Evolutionary conservation across 495 filamentous ascomycete species (phyloP), one percentile per base, ranked within the genome.

Genomic region (Hypoxylon perforatum): DNA sequence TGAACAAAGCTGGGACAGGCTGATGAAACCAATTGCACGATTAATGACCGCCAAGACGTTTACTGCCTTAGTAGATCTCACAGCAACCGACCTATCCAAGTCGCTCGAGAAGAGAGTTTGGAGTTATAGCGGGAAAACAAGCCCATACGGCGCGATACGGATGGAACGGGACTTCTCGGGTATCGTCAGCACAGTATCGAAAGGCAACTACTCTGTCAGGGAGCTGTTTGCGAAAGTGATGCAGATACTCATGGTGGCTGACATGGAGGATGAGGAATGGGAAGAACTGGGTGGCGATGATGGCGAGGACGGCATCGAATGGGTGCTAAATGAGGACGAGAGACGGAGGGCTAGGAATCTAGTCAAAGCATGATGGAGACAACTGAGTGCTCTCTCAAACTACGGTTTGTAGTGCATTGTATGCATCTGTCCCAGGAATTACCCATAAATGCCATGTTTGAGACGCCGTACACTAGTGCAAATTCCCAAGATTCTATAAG

Each of bases 241-340:
- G 63, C 94, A 99, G 83, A 91, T 98, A 63, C 87, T 89, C 47
- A 84, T 97, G 78, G 85, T 97, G 4, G 91, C 96, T 71, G 94
- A 94, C 61, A 96, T 97, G 93, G 95, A 99, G 75, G 93, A 96
- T 15, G 95, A 99, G 57, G 96, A 99, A 77, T 97, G 94, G 92
- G 92, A 93, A 49, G 94, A 94, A 75, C 57, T 83, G 39, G 70
- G 58, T 3, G 66, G 62, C 3, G 76, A 69, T 3, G 77, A 72
- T 3, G 78, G 70, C 4, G 81, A 82, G 11, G 82, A 76, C 22
- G 81, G 69, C 22, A 83, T 86, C 71, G 54, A 75, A 49, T 86
- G 84, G 84, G 79, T 85, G n/a, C 63, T 86, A 42, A 84, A 60
- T 48, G 77, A 81, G 63, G 84, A 86, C 42, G 84, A 86, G 73